These are phyloP conservation scores for Candida germanica DNA, from an alignment of 805 yeast species.

Conservation along the genomic window DNA sequence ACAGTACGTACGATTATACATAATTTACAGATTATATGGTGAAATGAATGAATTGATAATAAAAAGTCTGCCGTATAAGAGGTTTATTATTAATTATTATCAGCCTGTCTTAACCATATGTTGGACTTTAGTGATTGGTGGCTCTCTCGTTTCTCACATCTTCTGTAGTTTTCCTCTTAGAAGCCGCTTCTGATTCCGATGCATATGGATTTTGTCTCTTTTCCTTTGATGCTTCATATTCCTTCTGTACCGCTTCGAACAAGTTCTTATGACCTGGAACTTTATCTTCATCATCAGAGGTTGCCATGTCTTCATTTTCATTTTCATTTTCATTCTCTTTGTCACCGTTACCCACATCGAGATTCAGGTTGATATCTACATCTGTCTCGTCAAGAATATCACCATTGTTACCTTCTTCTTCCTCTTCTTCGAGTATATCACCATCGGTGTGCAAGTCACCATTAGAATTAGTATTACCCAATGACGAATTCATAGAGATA, in stretches of 20 bases:
- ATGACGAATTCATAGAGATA: background rate
- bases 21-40: background rate
- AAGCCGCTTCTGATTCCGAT: background rate
- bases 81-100: no score
- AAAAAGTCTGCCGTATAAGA: no score
- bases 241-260: conserved; percentile 7
- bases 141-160: no score
- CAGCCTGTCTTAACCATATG: no score
- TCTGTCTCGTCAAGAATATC: conserved; percentile 8
- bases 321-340: conserved; percentile 7
- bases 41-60: no score
- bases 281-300: background rate
- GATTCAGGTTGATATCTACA: no score
- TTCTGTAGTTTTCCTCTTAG: background rate
- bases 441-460: conserved; percentile 12
- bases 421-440: conserved; percentile 11
- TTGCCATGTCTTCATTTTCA: conserved; percentile 2
- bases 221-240: conserved; percentile 4
- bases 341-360: conserved; percentile 4
- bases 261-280: conserved; percentile 5
- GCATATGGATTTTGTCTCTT: conserved; percentile 2
- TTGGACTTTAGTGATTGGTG: no score
- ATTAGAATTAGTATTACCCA: conserved; percentile 8
- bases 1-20: background rate
- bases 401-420: conserved; percentile 3